These are phyloP conservation scores for Phytomonas sp. DNA, from an alignment of 208 protist genomes.

Conservation along the genomic window DNA sequence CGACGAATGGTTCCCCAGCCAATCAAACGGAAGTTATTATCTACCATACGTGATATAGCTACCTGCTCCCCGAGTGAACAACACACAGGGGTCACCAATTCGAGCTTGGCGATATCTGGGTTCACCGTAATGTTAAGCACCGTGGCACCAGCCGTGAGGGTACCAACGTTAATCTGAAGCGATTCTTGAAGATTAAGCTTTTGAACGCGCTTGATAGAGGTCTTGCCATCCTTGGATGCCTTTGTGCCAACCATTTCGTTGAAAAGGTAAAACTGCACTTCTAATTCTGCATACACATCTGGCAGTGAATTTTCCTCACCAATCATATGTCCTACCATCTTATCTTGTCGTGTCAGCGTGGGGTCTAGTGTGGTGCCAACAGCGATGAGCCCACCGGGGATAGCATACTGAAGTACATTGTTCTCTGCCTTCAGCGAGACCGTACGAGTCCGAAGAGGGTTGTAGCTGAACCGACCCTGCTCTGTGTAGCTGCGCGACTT, in stretches of 20 bases:
- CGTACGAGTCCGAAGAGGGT: constrained; percentile 93
- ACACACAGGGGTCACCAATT: constrained; percentile 96
- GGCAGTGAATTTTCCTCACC: constrained; percentile 88
- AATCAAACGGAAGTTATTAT: constrained; percentile 96
- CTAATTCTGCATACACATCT: constrained; percentile 95
- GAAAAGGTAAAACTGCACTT: constrained; percentile 98
- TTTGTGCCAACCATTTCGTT: constrained; percentile 92
- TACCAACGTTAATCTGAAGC: constrained; percentile 99
- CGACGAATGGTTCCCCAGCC: constrained; percentile 90
- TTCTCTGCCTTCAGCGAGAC: constrained; percentile 95
- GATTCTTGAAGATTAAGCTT: constrained; percentile 95
- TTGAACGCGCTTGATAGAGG: constrained; percentile 75
- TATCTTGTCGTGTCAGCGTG: constrained; percentile 96
- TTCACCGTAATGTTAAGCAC: constrained; percentile 89
- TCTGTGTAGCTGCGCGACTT: constrained; percentile 63
- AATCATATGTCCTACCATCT: constrained; percentile 95
- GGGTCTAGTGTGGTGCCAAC: constrained; percentile 99
- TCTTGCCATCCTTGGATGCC: constrained; percentile 38
- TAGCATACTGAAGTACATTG: constrained; percentile 98
- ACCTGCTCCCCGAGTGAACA: constrained; percentile 96
- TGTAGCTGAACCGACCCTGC: constrained; percentile 87
- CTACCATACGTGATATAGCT: constrained; percentile 94
- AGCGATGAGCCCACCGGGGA: constrained; percentile 99
- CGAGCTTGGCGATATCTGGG: constrained; percentile 94
- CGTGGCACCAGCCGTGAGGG: constrained; percentile 95